These are phyloP conservation scores for Leishmania guyanensis DNA, from an alignment of 208 protist genomes.

Conservation along the genomic window DNA sequence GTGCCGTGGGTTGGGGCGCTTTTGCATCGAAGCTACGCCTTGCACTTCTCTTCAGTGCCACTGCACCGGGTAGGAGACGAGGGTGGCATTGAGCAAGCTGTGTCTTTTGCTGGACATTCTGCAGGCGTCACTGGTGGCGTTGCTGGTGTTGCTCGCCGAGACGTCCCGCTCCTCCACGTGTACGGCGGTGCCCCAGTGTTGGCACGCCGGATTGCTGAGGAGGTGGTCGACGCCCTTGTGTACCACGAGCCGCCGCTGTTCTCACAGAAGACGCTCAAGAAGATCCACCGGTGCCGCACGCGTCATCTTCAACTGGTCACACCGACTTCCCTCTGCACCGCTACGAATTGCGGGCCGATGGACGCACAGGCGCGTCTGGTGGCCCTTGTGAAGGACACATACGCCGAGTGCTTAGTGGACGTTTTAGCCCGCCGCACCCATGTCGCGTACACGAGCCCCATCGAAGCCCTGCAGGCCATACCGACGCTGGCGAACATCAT, in stretches of 20 bases:
- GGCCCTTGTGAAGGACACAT: slow-evolving; percentile 44
- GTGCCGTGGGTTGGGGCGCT: slow-evolving; percentile 53
- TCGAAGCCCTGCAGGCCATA: slow-evolving; percentile 53
- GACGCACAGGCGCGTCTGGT: slow-evolving; percentile 22
- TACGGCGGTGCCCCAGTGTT: slow-evolving; percentile 67
- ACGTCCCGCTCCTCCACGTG: slow-evolving; percentile 55
- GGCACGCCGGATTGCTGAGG: slow-evolving; percentile 63
- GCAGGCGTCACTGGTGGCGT: not conserved
- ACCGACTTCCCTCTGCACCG: slow-evolving; percentile 7
- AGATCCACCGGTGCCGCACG: slow-evolving; percentile 39
- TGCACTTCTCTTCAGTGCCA: slow-evolving; percentile 37
- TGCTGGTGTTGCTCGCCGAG: not conserved
- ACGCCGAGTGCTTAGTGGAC: slow-evolving; percentile 70
- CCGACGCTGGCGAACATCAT: slow-evolving; percentile 50
- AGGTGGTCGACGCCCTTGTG: slow-evolving; percentile 54
- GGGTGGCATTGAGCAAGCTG: not conserved
- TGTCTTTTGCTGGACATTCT: not conserved
- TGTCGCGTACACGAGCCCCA: slow-evolving; percentile 76
- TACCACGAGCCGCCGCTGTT: slow-evolving; percentile 28
- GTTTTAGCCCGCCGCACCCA: slow-evolving; percentile 69
- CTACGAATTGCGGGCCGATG: slow-evolving; percentile 1
- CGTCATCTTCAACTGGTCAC: slow-evolving; percentile 28
- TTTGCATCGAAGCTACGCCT: slow-evolving; percentile 51
- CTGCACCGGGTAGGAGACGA: not conserved
- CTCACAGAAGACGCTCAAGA: not conserved